These are phyloP conservation scores for Capsicum chinense DNA, from an alignment of 257 asterid genomes.

Conservation along the genomic window DNA sequence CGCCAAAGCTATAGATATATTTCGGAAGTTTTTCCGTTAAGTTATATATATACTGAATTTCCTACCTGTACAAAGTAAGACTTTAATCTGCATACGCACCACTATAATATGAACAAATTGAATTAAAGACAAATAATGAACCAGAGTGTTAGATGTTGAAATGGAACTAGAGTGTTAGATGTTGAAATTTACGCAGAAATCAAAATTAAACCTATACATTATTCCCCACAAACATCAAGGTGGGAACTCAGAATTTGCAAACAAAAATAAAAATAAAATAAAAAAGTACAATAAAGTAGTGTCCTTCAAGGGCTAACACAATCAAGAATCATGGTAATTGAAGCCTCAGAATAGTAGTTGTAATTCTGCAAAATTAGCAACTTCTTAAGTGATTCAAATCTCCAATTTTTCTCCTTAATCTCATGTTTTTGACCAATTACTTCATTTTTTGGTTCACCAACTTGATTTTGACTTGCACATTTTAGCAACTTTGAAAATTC, in stretches of 20 bases:
- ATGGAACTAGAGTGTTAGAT: not conserved
- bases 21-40: no score
- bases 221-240: not conserved
- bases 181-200: not conserved
- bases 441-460: not conserved
- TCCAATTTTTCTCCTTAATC: not conserved
- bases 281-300: not conserved
- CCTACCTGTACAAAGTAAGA: no score
- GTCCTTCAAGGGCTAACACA: not conserved
- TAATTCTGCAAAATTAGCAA: not conserved
- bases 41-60: no score
- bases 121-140: no score
- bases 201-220: not conserved
- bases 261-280: not conserved
- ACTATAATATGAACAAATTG: no score
- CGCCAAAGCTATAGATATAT: no score
- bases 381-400: not conserved
- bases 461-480: not conserved
- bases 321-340: not conserved
- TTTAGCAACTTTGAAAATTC: slow-evolving; percentile 1
- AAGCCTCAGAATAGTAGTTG: not conserved
- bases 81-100: no score
- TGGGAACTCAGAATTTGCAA: not conserved
- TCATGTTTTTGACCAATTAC: not conserved
- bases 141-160: not conserved